Percentiles rank a stretch among this genome's conserved stretches.
Evolutionary conservation across 2,329 filamentous ascomycete species (phyloP).

Genomic region (Neopestalotiopsis clavispora): DNA sequence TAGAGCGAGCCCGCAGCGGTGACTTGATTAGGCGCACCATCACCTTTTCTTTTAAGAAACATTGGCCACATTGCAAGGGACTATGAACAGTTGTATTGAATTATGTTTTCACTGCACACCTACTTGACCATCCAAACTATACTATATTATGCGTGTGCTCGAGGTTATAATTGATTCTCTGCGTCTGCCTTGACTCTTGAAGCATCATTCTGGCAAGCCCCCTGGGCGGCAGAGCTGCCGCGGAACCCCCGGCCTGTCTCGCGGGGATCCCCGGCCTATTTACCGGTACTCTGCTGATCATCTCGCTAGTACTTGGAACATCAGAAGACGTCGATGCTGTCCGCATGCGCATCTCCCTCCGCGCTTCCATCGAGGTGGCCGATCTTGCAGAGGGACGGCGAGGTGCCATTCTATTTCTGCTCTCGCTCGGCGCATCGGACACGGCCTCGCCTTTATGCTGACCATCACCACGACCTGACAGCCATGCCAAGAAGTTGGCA

Average conservation of each 20-base stretch:
- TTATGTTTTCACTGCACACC: neutral
- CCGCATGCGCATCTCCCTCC: neutral
- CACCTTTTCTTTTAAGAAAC: too few species aligned
- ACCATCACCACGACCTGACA: neutral
- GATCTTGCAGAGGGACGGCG: conserved; percentile 1
- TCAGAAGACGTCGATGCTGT: neutral
- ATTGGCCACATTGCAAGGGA: too few species aligned
- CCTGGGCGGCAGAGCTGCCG: neutral
- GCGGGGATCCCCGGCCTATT: neutral
- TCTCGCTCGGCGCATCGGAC: neutral
- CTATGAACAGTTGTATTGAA: too few species aligned
- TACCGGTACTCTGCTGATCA: neutral
- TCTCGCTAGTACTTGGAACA: neutral
- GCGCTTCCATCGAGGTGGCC: conserved; percentile 2
- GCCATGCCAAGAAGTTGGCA: conserved; percentile 1
- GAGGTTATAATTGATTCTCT: neutral
- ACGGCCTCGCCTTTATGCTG: neutral
- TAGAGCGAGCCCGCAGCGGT: too few species aligned
- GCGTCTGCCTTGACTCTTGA: neutral
- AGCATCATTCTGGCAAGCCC: neutral
- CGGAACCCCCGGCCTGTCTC: neutral
- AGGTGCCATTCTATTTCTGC: neutral
- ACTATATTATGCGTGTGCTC: neutral
- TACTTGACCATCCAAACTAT: neutral
- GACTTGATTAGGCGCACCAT: too few species aligned